Evolutionary conservation across 2,329 filamentous ascomycete species (phyloP).

Genomic region (Orbilia brochopaga): DNA sequence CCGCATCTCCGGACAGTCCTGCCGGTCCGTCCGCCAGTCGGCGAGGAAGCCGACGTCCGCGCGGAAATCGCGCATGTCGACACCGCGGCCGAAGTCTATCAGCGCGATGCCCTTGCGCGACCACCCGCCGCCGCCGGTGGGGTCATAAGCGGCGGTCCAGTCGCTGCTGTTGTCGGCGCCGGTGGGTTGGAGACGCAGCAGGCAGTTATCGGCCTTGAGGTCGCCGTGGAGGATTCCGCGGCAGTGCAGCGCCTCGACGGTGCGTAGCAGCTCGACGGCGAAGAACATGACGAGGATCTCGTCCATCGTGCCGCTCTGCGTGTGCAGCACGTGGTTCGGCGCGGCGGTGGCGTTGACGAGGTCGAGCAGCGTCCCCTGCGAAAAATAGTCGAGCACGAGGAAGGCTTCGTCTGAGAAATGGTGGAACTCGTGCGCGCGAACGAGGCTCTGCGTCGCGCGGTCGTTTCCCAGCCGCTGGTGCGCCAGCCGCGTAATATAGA

Average conservation of each 20-base stretch:
- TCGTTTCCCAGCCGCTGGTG: constrained; percentile 75
- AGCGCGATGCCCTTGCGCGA: constrained; percentile 76
- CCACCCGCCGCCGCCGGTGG: constrained; percentile 80
- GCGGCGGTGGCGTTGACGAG: constrained; percentile 78
- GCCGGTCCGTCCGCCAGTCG: constrained; percentile 83
- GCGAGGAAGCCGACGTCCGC: constrained; percentile 84
- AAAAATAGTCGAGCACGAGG: constrained; percentile 82
- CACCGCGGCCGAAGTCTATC: constrained; percentile 92
- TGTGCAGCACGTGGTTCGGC: constrained; percentile 61
- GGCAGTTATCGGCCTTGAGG: constrained; percentile 92
- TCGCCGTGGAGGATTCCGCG: constrained; percentile 87
- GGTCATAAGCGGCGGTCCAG: constrained; percentile 71
- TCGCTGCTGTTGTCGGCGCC: constrained; percentile 56
- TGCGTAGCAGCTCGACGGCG: constrained; percentile 85
- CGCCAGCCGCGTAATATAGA: constrained; percentile 87
- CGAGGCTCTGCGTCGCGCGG: constrained; percentile 76
- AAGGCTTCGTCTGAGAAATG: constrained; percentile 89
- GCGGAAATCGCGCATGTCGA: constrained; percentile 87
- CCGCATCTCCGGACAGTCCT: constrained; percentile 94
- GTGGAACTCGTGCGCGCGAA: constrained; percentile 87
- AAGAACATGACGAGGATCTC: constrained; percentile 95
- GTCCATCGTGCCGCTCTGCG: constrained; percentile 73
- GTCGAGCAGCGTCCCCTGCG: constrained; percentile 92
- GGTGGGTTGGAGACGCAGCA: constrained; percentile 76
- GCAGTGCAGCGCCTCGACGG: constrained; percentile 82